Base-by-base conservation (phyloP, 805 yeast genomes). In the Metschnikowia borealis region DNA sequence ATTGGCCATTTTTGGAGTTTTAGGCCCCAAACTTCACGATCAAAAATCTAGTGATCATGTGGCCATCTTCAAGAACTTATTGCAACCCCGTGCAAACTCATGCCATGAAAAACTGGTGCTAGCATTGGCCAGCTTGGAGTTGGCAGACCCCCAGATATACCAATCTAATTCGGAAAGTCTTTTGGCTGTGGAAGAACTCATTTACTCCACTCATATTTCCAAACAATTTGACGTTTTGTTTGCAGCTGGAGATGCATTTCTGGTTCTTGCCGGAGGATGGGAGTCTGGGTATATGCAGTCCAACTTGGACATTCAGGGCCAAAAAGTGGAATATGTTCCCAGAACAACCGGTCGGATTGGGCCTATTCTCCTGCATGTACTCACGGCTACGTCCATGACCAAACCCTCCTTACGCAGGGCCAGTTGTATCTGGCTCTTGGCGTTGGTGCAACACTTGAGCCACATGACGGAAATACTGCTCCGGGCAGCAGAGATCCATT, bases 361-460 rank as follows among this genome's bases (percentile, higher is more conserved):
- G 34, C 61, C 47, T 38, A 67, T 88, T 3, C 62, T 89, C n/a
- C 63, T 71, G 0, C 63, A 65, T 5, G 71, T 87, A 0, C 66
- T 91, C 23, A 63, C 63, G 14, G 73, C 82, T 1, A 80, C 89
- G 53, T 65, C 74, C 3, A 73, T 79, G 6, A 80, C 96, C 0
- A 87, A 87, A 56, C 97, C 97, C 0, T 67, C 84, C 1, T 64
- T 88, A 32, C 74, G 95, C 53, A 85, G 79, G 54, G 85, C 91
- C 0, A 80, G 89, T 0, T 88, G 96, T 66, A 79, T 92, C 37
- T 89, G 98, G 95, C 69, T 92, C 23, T 73, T 92, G 14, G 85
- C 96, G 0, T 58, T 91, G 39, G 84, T 83, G 6, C 96, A 89
- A 60, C 87, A 81, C 60, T 83, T 90, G 59, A 82, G 85, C 3